Conservation (phyloP, 805 yeast genomes). For the Candida silvicultrix region DNA sequence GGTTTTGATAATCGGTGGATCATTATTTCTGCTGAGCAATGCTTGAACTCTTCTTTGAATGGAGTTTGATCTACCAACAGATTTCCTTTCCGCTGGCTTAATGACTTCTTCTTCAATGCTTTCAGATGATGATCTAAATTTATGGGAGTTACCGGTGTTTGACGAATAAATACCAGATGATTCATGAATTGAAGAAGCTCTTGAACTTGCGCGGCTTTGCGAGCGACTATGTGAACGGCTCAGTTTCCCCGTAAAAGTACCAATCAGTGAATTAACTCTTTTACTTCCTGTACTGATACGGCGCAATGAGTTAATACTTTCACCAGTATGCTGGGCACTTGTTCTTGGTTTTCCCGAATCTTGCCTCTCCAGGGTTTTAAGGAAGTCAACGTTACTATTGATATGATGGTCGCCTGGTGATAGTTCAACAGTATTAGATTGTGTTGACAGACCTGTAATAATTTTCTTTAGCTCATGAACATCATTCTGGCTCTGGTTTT, state of each 20-base stretch:
- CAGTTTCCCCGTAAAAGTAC: constrained; percentile 22
- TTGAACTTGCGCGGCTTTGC: constrained; percentile 20
- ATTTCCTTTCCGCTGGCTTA: not conserved
- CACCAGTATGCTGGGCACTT: constrained; percentile 25
- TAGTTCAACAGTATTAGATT: constrained; percentile 11
- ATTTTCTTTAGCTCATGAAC: constrained; percentile 19
- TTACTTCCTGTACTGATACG: constrained; percentile 22
- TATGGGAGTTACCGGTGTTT: constrained; percentile 8
- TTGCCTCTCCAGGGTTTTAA: constrained; percentile 29
- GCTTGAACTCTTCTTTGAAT: constrained; percentile 24
- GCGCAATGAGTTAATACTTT: constrained; percentile 22
- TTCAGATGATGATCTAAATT: constrained; percentile 17
- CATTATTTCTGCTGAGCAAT: constrained; percentile 28
- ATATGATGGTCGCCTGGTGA: constrained; percentile 21
- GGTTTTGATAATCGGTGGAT: constrained; percentile 45
- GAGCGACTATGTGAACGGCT: constrained; percentile 13
- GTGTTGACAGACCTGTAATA: constrained; percentile 19
- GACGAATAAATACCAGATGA: constrained; percentile 11
- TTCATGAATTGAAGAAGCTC: constrained; percentile 23
- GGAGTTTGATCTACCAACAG: constrained; percentile 15
- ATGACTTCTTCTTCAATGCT: constrained; percentile 18
- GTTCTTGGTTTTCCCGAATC: constrained; percentile 28
- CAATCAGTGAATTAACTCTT: constrained; percentile 15
- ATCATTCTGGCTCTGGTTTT: not conserved
- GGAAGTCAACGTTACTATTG: constrained; percentile 32